A percentile compares a stretch with the other conserved stretches of the same genome.
These are phyloP conservation scores for Calonectria hawksworthii DNA, from an alignment of 2,329 filamentous ascomycete genomes.

Conservation along the genomic window DNA sequence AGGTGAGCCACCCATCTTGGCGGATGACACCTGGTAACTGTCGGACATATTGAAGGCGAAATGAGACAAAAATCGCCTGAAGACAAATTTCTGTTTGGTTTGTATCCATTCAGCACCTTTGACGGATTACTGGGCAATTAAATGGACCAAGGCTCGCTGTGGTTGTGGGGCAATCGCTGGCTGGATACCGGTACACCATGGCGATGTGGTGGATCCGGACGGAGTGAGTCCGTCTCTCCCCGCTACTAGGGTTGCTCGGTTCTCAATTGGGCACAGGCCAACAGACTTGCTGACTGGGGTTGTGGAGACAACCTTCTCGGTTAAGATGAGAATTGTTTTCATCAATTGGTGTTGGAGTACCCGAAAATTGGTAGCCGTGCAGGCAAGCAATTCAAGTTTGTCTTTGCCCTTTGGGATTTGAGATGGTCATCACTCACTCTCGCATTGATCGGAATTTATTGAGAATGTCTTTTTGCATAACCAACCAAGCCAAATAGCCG, in stretches of 20 bases:
- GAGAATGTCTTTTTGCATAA: neutral
- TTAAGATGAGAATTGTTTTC: neutral
- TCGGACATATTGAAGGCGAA: neutral
- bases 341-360: neutral
- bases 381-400: neutral
- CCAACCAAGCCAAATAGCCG: neutral
- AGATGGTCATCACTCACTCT: neutral
- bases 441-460: too few relatives aligned
- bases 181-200: neutral
- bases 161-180: neutral
- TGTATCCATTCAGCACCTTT: neutral
- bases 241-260: neutral
- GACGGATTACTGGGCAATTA: neutral
- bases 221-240: conserved; percentile 21
- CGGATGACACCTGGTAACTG: neutral
- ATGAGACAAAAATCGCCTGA: neutral
- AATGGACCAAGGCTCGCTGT: neutral
- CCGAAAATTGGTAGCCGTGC: neutral
- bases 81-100: too few relatives aligned
- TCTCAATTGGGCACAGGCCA: neutral
- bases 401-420: neutral
- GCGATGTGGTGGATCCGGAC: neutral
- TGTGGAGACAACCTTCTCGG: neutral
- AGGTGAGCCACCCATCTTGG: neutral
- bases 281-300: neutral